Conservation (phyloP, 1,139 yeast genomes). For the Scheffersomyces quercinus region DNA sequence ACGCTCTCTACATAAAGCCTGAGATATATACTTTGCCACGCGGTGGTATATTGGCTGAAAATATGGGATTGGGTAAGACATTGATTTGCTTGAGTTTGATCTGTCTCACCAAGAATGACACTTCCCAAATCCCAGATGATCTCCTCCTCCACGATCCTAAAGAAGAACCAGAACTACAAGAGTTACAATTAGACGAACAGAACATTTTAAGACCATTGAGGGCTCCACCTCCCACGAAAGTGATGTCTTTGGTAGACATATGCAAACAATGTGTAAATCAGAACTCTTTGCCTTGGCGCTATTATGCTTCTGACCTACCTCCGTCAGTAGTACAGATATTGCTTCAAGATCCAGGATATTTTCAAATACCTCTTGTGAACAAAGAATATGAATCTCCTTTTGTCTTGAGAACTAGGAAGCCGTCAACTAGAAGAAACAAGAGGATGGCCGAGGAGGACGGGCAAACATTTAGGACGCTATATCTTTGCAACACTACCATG, state of each 20-base stretch:
- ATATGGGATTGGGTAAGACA: conserved; percentile 78
- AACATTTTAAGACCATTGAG: background rate
- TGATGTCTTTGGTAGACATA: conserved; percentile 32
- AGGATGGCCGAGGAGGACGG: conserved; percentile 21
- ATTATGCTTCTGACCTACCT: conserved; percentile 46
- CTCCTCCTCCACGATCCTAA: conserved; percentile 16
- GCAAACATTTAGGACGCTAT: conserved; percentile 24
- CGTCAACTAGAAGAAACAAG: conserved; percentile 6
- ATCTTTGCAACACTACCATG: conserved; percentile 54
- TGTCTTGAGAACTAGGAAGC: conserved; percentile 18
- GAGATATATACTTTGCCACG: conserved; percentile 47
- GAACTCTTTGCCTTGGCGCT: conserved; percentile 60
- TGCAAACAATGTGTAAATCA: conserved; percentile 45
- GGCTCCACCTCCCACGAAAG: background rate
- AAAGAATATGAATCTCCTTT: conserved; percentile 22
- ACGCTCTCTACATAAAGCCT: conserved; percentile 33
- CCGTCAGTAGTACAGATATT: conserved; percentile 38
- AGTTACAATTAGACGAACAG: background rate
- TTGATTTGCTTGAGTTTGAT: conserved; percentile 63
- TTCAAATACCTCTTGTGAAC: conserved; percentile 31
- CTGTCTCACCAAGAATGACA: conserved; percentile 54
- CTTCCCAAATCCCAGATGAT: conserved; percentile 46
- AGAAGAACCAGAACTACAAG: conserved; percentile 6
- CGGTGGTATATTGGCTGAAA: conserved; percentile 74
- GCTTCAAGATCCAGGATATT: conserved; percentile 42